Base-by-base conservation (phyloP, 1,284 basidiomycete species). In the Ganoderma multipileum region DNA sequence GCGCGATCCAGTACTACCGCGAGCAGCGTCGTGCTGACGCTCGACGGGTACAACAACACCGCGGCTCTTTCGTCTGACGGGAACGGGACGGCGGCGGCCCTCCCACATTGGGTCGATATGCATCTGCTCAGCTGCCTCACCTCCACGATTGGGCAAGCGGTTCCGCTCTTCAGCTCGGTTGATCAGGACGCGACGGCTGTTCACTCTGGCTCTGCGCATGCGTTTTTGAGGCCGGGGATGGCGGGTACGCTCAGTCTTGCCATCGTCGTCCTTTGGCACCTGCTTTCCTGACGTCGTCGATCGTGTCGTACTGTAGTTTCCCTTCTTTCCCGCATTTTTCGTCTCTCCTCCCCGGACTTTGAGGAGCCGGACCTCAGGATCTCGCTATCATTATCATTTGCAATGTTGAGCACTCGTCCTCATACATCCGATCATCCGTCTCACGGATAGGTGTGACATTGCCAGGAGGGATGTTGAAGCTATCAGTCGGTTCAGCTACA, bases 21-120 rank as follows among this genome's bases (percentile, higher is more conserved):
- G 39, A 88, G 86, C 74, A 85, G 82, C 64, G 83, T 86, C 38
- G 84, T 82, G 6, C 80, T 90, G 28, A 83, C 84, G 11, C 78
- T 92, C 23, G 87, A 90, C 68, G 89, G 89, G 6, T 93, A 91
- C 76, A 91, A 92, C 74, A 84, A 91, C 71, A 86, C 88, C 0
- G 81, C 83, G 60, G 80, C 81, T 23, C 78, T 87, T 33, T 74
- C 71, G 41, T 71, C 76, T 11, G 81, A 84, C 30, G 77, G 81
- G 36, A 82, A 79, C 38, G 80, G 83, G 1, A 78, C 85, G 0
- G 82, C 88, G 68, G 82, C 84, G 7, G 83, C 87, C 0, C 73
- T 91, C 0, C 87, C 86, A 0, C 70, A 75, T 18, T 79, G 78
- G 67, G 77, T 87, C 47, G 85, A 91, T 74, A 76, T 76, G 14